A percentile compares a stretch with the other conserved stretches of the same genome.
Evolutionary conservation across 257 asterid species (phyloP).

Genomic region (Parsonsia alboflavescens): DNA sequence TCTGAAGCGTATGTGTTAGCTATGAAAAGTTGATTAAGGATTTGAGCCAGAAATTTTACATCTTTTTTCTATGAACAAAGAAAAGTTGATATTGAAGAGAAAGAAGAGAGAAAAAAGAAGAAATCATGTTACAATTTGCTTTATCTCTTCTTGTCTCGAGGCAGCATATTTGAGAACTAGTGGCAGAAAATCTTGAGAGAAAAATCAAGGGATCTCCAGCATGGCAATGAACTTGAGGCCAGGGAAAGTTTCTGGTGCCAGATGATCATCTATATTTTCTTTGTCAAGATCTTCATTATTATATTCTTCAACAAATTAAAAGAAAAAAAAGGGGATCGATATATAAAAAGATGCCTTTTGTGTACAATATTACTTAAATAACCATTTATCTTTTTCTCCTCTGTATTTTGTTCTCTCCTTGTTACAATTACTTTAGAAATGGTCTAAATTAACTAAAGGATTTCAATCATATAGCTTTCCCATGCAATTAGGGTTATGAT

Average conservation of each 20-base stretch:
- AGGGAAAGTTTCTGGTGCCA: neutral
- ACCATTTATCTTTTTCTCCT: neutral
- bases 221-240: neutral
- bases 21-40: neutral
- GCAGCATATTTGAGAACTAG: neutral
- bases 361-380: neutral
- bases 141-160: neutral
- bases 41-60: neutral
- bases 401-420: neutral
- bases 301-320: neutral
- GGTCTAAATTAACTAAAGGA: neutral
- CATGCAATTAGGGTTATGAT: too few species aligned
- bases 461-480: too few species aligned
- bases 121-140: neutral
- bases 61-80: neutral
- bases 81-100: neutral
- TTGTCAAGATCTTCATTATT: neutral
- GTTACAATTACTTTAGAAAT: too few species aligned
- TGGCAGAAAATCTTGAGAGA: neutral
- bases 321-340: too few species aligned
- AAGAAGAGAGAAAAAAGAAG: neutral
- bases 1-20: neutral
- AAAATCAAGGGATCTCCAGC: conserved; percentile 11
- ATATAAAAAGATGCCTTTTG: neutral
- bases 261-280: neutral